Base-by-base conservation (phyloP, 2,329 filamentous ascomycete genomes). In the Cryphonectria radicalis region DNA sequence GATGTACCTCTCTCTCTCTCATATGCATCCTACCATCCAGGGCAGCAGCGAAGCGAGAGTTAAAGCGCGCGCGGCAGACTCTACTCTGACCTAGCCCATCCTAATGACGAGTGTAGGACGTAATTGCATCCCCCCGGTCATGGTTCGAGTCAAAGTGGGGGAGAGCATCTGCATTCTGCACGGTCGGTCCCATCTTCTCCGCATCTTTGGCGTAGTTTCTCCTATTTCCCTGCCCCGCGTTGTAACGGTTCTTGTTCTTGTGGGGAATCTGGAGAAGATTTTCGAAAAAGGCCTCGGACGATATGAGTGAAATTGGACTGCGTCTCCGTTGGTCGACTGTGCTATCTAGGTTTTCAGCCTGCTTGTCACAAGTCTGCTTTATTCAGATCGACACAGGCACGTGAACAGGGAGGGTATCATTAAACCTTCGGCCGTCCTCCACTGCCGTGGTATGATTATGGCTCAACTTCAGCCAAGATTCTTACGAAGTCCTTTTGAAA, bases 271-370 rank as follows among this genome's bases (percentile, higher is more conserved):
- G 40, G n/a, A n/a, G 62, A 28, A 28, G n/a, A 64, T 17, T 28
- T 43, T 43, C 19, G 62, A 28, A 64, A 28, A 64, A 40, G 22
- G n/a, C 13, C 37, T 64, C 62, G 62, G 62, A 19, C 37, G 60
- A 25, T 17, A 11, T 63, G 35, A n/a, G 19, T 42, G 32, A 42
- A 63, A 64, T 43, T 7, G n/a, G 62, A 43, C 62, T 28, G 35
- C 35, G 28, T 4, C 40, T 28, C 62, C 62, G 62, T 46, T 40
- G 62, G 62, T 32, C 40, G 11, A 46, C 28, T 40, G 32, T 46
- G 8, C 6, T 17, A 64, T 13, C 40, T 46, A 46, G 62, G n/a
- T 32, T n/a, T 28, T 25, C 13, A 28, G 42, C 35, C 25, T 64
- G 35, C 25, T 64, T 64, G 25, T 25, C 42, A 22, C 25, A 19